Percentiles rank a stretch among this genome's conserved stretches.
Conservation (phyloP, 2,329 filamentous ascomycete species). For the Anthostomella pinea region DNA sequence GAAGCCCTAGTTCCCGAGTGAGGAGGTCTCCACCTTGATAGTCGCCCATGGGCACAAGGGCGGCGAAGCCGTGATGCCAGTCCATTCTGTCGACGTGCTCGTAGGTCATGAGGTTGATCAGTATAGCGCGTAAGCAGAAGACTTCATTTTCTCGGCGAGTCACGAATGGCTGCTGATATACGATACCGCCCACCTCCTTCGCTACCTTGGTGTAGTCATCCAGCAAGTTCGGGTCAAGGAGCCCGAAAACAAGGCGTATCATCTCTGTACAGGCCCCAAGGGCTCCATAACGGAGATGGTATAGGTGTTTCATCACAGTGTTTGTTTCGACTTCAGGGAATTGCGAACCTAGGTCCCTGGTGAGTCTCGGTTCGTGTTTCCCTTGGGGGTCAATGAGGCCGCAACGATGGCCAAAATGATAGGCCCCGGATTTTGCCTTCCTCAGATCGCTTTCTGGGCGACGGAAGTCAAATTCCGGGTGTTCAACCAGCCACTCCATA, state of each 20-base stretch:
- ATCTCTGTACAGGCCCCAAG: constrained; percentile 4
- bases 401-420: constrained; percentile 2
- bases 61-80: constrained; percentile 4
- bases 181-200: neutral
- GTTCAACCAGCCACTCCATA: constrained; percentile 6
- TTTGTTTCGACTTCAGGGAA: neutral
- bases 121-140: constrained; percentile 2
- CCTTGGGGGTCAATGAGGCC: neutral
- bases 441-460: constrained; percentile 1
- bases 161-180: constrained; percentile 1
- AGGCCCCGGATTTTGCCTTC: constrained; percentile 2
- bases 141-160: constrained; percentile 1
- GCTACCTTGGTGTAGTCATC: neutral
- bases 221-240: constrained; percentile 3
- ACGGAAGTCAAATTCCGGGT: constrained; percentile 6
- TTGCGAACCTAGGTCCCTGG: neutral
- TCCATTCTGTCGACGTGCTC: constrained; percentile 5
- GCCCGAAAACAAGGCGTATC: constrained; percentile 5
- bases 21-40: constrained; percentile 2
- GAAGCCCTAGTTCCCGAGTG: constrained; percentile 2
- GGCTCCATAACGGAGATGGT: neutral
- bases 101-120: constrained; percentile 8
- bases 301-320: neutral
- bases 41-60: neutral
- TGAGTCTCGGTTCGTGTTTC: neutral